These are phyloP conservation scores for Allantophomopsis cytisporea DNA, from an alignment of 2,329 filamentous ascomycete genomes.

Conservation along the genomic window DNA sequence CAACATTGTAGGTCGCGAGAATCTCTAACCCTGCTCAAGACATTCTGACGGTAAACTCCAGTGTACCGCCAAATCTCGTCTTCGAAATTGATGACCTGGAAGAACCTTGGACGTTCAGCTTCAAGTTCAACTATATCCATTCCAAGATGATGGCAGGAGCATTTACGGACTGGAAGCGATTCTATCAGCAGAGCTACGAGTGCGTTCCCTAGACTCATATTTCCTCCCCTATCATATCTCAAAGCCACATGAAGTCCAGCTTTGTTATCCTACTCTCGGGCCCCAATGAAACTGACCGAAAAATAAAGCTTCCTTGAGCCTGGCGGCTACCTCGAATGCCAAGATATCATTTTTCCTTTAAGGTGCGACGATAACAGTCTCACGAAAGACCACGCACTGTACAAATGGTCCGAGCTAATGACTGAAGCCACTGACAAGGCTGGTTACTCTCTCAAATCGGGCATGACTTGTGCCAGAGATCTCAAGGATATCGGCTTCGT, in stretches of 20 bases:
- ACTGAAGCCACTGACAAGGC: constrained; percentile 20
- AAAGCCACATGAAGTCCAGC: not conserved
- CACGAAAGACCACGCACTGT: constrained; percentile 18
- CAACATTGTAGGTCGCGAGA: constrained; percentile 15
- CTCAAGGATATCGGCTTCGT: constrained; percentile 10
- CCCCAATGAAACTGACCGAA: too few relatives aligned
- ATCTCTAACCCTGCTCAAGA: not conserved
- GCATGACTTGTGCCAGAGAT: constrained; percentile 12
- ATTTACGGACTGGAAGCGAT: constrained; percentile 37
- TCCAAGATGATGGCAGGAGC: constrained; percentile 39
- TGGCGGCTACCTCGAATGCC: constrained; percentile 16
- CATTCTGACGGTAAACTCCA: constrained; percentile 11
- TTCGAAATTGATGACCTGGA: constrained; percentile 50
- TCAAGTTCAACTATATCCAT: constrained; percentile 41
- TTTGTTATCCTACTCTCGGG: not conserved
- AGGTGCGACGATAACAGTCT: constrained; percentile 24
- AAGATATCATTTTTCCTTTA: constrained; percentile 4
- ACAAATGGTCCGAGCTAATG: constrained; percentile 19
- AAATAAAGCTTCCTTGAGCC: constrained; percentile 13
- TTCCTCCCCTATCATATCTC: constrained; percentile 11
- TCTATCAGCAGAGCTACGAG: constrained; percentile 33
- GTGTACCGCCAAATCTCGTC: constrained; percentile 42
- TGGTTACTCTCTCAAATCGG: constrained; percentile 19
- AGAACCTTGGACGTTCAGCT: constrained; percentile 25
- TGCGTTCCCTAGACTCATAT: constrained; percentile 15